Conservation (phyloP, 106 monocot genomes). For the Allium cepa region DNA sequence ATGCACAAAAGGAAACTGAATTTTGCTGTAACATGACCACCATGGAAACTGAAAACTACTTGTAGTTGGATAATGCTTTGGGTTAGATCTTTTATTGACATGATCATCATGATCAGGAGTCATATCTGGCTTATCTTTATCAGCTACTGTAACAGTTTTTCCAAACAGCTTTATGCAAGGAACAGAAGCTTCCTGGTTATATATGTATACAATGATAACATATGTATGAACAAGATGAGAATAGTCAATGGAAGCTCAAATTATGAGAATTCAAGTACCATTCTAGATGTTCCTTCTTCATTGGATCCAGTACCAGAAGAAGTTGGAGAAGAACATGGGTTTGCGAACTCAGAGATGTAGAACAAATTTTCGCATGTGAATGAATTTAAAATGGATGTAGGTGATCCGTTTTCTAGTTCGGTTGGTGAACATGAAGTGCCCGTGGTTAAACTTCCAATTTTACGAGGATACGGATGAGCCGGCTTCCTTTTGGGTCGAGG, state of each 20-base stretch:
- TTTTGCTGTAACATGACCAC: slow-evolving; percentile 29
- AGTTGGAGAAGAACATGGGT: slow-evolving; percentile 35
- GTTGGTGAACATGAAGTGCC: slow-evolving; percentile 16
- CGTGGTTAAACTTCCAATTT: slow-evolving; percentile 24
- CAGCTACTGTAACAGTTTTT: slow-evolving; percentile 37
- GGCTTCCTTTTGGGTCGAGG: slow-evolving; percentile 88
- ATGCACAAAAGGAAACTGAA: slow-evolving; percentile 16
- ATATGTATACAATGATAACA: too few species aligned
- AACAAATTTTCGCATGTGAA: slow-evolving; percentile 23
- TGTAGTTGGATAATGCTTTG: slow-evolving; percentile 2
- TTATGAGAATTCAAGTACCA: not conserved
- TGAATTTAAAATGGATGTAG: slow-evolving; percentile 57
- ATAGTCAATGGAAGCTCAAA: too few species aligned
- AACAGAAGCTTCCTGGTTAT: slow-evolving; percentile 5
- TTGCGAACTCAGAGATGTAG: slow-evolving; percentile 5
- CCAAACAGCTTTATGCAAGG: slow-evolving; percentile 70
- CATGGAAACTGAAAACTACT: slow-evolving; percentile 11
- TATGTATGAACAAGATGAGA: too few species aligned
- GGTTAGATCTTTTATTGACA: not conserved
- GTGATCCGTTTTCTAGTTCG: slow-evolving; percentile 56
- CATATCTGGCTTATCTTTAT: not conserved
- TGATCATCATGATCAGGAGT: not conserved
- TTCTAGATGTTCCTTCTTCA: slow-evolving; percentile 22
- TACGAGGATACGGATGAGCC: slow-evolving; percentile 77
- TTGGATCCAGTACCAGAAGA: slow-evolving; percentile 22